phyloP scores from a whole-genome alignment of 1,139 yeast species.

The Taphrina populina region DNA sequence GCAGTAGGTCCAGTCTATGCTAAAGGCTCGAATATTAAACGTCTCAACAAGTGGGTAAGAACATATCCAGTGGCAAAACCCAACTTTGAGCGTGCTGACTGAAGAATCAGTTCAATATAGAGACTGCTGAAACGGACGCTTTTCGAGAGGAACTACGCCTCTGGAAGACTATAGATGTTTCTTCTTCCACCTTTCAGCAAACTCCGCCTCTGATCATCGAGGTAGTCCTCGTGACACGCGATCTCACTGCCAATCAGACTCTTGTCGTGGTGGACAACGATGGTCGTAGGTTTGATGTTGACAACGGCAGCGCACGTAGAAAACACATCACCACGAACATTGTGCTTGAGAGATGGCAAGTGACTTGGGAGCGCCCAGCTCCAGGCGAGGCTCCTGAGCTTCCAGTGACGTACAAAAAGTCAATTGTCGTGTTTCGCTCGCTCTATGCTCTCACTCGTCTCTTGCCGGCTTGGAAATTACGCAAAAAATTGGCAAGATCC shows the following conservation, averaged over 20 bases:
- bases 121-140: conserved; percentile 52
- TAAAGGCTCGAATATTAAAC: conserved; percentile 9
- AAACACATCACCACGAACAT: conserved; percentile 65
- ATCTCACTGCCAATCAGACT: conserved; percentile 59
- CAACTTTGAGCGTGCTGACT: background rate
- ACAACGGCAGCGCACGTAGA: conserved; percentile 47
- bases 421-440: conserved; percentile 70
- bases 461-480: conserved; percentile 68
- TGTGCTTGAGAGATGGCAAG: conserved; percentile 87
- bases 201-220: conserved; percentile 63
- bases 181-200: conserved; percentile 34
- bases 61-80: background rate
- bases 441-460: conserved; percentile 65
- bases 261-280: conserved; percentile 58
- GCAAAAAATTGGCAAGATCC: conserved; percentile 48
- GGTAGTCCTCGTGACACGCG: conserved; percentile 71
- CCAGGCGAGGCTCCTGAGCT: conserved; percentile 46
- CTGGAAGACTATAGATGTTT: conserved; percentile 54
- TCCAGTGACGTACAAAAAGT: conserved; percentile 70
- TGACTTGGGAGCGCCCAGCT: conserved; percentile 61
- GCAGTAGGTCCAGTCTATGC: conserved; percentile 39
- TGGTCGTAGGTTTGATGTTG: conserved; percentile 54
- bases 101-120: conserved; percentile 59
- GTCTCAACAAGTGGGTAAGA: conserved; percentile 29
- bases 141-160: conserved; percentile 58